Evolutionary conservation across 495 filamentous ascomycete species (phyloP).

Genomic region (Coniosporium apollinis): DNA sequence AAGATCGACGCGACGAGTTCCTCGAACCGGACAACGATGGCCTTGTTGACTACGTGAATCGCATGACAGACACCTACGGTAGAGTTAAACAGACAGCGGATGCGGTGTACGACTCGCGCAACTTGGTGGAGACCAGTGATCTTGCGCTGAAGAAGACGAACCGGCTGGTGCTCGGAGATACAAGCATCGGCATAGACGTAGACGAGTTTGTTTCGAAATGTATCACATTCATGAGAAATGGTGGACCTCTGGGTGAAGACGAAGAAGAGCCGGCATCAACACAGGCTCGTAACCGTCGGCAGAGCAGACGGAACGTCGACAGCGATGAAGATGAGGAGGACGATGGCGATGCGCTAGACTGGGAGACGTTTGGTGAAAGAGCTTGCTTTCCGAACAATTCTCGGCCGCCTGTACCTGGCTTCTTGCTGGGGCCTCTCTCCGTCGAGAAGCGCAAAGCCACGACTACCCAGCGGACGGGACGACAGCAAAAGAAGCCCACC

Average conservation of each 20-base stretch:
- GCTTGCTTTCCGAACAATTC: constrained; percentile 56
- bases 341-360: constrained; percentile 69
- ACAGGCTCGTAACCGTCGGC: neutral
- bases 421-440: constrained; percentile 77
- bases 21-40: constrained; percentile 10
- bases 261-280: constrained; percentile 1
- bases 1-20: constrained; percentile 17
- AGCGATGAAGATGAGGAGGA: constrained; percentile 38
- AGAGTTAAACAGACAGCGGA: constrained; percentile 83
- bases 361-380: constrained; percentile 64
- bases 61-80: neutral
- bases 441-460: constrained; percentile 68
- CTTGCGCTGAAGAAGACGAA: constrained; percentile 55
- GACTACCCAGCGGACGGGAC: constrained; percentile 43
- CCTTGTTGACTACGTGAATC: neutral
- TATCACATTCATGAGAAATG: constrained; percentile 67
- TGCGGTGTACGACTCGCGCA: constrained; percentile 73
- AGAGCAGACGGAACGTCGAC: constrained; percentile 1
- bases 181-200: constrained; percentile 59
- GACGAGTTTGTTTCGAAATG: constrained; percentile 91
- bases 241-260: constrained; percentile 16
- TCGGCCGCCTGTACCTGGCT: constrained; percentile 63
- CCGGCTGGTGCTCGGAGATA: constrained; percentile 51
- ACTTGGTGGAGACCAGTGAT: constrained; percentile 65
- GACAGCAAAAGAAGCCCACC: constrained; percentile 30